Conservation (phyloP, 2,329 filamentous ascomycete genomes). For the Verticillium alfalfae region DNA sequence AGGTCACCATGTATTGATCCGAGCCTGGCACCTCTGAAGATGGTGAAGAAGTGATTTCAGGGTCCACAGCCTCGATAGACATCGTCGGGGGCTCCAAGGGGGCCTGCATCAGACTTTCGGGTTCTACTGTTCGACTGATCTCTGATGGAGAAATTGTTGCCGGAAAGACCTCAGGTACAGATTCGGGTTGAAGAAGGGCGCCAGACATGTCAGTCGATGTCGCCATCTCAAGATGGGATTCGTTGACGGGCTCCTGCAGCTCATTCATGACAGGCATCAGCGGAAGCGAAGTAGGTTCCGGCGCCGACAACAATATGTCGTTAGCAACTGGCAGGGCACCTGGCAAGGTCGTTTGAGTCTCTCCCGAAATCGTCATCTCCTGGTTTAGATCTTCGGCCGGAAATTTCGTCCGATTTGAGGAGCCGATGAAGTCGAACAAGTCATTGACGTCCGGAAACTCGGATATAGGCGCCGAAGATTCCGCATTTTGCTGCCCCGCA, state of each 20-base stretch:
- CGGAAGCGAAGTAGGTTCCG: not conserved
- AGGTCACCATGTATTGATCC: constrained; percentile 43
- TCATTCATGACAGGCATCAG: not conserved
- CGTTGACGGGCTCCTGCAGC: not conserved
- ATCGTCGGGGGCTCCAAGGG: not conserved
- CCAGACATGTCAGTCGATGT: not conserved
- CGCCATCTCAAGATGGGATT: not conserved
- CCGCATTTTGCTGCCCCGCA: constrained; percentile 6
- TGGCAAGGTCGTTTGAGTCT: not conserved
- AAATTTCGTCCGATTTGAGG: not conserved
- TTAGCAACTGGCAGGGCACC: not conserved
- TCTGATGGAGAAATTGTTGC: constrained; percentile 31
- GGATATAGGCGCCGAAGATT: not conserved
- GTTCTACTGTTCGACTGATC: constrained; percentile 23
- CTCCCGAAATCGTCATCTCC: not conserved
- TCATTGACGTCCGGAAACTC: not conserved
- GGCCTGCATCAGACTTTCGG: constrained; percentile 11
- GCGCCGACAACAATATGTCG: not conserved
- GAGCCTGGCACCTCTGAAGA: not conserved
- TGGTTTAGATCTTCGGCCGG: not conserved
- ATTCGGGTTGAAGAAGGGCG: not conserved
- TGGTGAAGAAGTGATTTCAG: not conserved
- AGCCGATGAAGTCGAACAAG: not conserved
- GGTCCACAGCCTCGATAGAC: constrained; percentile 2
- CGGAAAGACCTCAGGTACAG: constrained; percentile 7